Base-by-base conservation (phyloP, 2,329 filamentous ascomycete species). In the Thermochaetoides dissita region DNA sequence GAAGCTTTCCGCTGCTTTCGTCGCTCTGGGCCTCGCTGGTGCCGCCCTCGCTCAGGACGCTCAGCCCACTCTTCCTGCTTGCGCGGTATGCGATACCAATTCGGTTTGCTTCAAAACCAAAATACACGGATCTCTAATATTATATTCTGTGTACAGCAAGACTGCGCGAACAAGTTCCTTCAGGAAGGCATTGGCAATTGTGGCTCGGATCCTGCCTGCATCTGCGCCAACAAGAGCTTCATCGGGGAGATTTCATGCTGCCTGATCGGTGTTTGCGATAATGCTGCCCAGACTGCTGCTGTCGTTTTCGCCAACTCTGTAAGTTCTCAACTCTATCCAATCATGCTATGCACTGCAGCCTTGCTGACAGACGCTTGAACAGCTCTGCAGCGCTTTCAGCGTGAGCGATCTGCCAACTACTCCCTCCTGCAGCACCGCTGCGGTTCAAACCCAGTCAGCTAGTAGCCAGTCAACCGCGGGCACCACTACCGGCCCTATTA, bases 1-100 rank as follows among this genome's bases (percentile, higher is more conserved):
- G 71, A 72, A 69, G 62, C 30, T 49, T 38, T 46, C 62, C 47
- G 46, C 51, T 31, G 46, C 51, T 43, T 57, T 68, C 52, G 57
- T 72, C 49, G 57, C 66, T 47, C 59, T 76, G 52, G 66, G 72
- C 51, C 59, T 76, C 38, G 65, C 71, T 51, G 67, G 67, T 60
- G 60, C 76, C 45, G 66, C 71, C 48, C 59, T 63, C 47, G 70
- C 70, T 34, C 72, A 74, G 55, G 53, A 67, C 43, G 30, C 9
- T 11, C 50, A 24, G 17, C 17, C 54, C 30, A 54, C 52, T 34
- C 65, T 73, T 38, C 76, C 72, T 10, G 45, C 48, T 8, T 80
- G 69, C 52, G 74, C 74, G 49, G 74, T 79, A 65, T 54, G 72
- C 67, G 33, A 24, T 10, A 12, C 34, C 12, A n/a, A 12, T 9